A percentile compares a stretch with the other conserved stretches of the same genome.
These are phyloP conservation scores for Haplographium delicatum DNA, from an alignment of 495 filamentous ascomycete genomes.

Conservation along the genomic window DNA sequence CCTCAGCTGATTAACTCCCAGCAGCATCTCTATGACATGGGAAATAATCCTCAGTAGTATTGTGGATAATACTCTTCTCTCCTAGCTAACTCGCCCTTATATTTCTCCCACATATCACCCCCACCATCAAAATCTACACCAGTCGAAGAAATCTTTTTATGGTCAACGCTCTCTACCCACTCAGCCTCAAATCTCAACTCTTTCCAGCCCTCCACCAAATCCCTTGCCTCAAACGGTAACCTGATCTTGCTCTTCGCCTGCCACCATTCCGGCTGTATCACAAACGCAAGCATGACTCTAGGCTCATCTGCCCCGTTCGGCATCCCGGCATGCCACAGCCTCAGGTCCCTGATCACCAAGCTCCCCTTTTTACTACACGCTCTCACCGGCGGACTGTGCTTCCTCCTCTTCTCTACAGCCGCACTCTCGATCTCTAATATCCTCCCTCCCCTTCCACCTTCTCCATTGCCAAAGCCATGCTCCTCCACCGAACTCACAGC, in stretches of 20 bases:
- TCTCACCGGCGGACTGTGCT: conserved; percentile 40
- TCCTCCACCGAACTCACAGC: background rate
- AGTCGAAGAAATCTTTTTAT: conserved; percentile 1
- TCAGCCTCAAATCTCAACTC: conserved; percentile 1
- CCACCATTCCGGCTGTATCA: background rate
- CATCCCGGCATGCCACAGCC: conserved; percentile 58
- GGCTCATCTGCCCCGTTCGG: conserved; percentile 45
- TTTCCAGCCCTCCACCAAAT: conserved; percentile 2
- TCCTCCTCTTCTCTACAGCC: conserved; percentile 34
- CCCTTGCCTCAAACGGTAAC: conserved; percentile 1
- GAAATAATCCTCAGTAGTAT: background rate
- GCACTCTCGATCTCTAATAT: conserved; percentile 42
- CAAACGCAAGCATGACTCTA: conserved; percentile 46
- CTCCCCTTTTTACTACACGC: conserved; percentile 45
- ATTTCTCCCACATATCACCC: background rate
- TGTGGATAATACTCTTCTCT: background rate
- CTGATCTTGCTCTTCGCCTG: conserved; percentile 14
- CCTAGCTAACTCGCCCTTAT: background rate
- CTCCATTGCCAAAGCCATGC: no score
- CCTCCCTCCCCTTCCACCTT: no score
- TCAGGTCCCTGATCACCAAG: conserved; percentile 48
- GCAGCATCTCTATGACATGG: no score
- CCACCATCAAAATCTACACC: background rate
- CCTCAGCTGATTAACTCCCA: no score
- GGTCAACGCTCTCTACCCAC: background rate